Evolutionary conservation across 2,329 filamentous ascomycete genomes (phyloP), one percentile per base, ranked within the genome.

Genomic region (Aureobasidium leucospermi): DNA sequence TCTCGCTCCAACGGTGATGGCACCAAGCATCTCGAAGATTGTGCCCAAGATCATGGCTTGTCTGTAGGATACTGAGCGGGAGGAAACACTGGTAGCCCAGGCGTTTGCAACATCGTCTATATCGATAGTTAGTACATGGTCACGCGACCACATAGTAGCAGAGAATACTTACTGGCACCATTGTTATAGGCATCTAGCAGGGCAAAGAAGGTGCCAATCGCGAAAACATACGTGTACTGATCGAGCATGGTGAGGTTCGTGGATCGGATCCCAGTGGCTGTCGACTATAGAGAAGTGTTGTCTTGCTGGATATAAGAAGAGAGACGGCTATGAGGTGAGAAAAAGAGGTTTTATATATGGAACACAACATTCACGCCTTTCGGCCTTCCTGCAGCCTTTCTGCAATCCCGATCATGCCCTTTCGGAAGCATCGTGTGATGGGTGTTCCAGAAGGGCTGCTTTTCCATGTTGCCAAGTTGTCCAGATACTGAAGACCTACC

Each of bases 121-220:
- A 23, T 23, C 70, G 63, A 36, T 42, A 15, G 39, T 42, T 3
- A 42, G n/a, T 16, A 16, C 28, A 36, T 36, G 34, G 39, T 15
- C 39, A 42, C 39, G 39, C 39, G 39, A 42, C 39, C 9, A 8
- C 39, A 19, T 7, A n/a, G n/a, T 15, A 2, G 13, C 16, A 19
- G 23, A 23, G 23, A 42, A 19, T 7, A 42, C 39, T 42, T 42
- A 42, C 39, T 78, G 64, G 76, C 75, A 76, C 81, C 83, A 63
- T 84, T 85, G 68, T 85, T 86, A 81, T 81, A 87, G 58, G 83
- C 83, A 69, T 86, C 84, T 42, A 87, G 79, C 68, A 84, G 23
- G 23, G 23, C 23, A 23, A 23, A 23, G 23, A 23, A 23, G 23
- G 23, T 23, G 23, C 23, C 23, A 23, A 23, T 23, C 23, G 23